These are phyloP conservation scores for Podospora sp. DNA, from an alignment of 495 filamentous ascomycete species.

Conservation along the genomic window DNA sequence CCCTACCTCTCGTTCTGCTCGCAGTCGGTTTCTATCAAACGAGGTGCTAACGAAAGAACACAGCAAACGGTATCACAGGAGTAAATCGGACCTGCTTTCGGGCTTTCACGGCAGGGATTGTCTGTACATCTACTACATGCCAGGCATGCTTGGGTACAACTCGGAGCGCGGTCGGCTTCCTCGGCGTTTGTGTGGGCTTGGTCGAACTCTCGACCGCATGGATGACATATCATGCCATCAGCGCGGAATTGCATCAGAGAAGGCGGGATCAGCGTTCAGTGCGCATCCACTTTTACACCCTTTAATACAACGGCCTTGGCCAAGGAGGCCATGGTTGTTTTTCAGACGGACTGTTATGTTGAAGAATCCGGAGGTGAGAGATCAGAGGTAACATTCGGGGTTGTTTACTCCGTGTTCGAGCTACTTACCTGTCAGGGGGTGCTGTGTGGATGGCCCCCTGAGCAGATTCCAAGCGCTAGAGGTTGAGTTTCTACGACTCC, in stretches of 20 bases:
- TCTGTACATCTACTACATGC: slow-evolving; percentile 35
- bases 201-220: slow-evolving; percentile 15
- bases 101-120: slow-evolving; percentile 14
- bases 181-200: slow-evolving; percentile 25
- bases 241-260: slow-evolving; percentile 31
- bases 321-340: slow-evolving; percentile 15
- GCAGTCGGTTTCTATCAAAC: neutral
- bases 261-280: slow-evolving; percentile 22
- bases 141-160: slow-evolving; percentile 34
- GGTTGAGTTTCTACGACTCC: neutral
- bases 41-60: slow-evolving; percentile 27
- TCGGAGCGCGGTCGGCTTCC: slow-evolving; percentile 20
- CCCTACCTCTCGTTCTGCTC: neutral
- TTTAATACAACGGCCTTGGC: slow-evolving; percentile 30
- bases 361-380: neutral
- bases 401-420: neutral
- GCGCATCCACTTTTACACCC: slow-evolving; percentile 32
- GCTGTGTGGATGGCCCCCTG: neutral
- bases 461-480: neutral
- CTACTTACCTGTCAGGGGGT: neutral
- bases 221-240: slow-evolving; percentile 31
- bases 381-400: too few relatives aligned
- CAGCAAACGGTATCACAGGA: slow-evolving; percentile 56
- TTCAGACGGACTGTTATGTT: slow-evolving; percentile 5
- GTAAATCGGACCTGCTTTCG: slow-evolving; percentile 26